These are phyloP conservation scores for Dothideomycetes sp. DNA, from an alignment of 2,329 filamentous ascomycete genomes.

Conservation along the genomic window DNA sequence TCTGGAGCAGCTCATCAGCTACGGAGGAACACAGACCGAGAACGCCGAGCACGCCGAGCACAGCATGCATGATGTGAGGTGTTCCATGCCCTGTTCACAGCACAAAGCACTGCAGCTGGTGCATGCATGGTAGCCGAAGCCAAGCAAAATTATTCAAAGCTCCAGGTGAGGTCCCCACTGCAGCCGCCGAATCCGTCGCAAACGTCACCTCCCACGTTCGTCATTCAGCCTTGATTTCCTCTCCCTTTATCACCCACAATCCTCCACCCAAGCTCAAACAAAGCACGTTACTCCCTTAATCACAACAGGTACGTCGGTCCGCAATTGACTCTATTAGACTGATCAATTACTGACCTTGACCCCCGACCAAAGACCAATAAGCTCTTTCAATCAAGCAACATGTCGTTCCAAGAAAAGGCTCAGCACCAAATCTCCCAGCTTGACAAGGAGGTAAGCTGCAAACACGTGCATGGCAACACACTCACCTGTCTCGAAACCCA, in stretches of 20 bases:
- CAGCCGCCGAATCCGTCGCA: no score
- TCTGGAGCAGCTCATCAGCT: not conserved
- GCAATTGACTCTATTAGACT: no score
- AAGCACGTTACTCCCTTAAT: not conserved
- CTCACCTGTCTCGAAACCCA: slow-evolving; percentile 14
- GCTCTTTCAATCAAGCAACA: slow-evolving; percentile 20
- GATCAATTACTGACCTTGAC: no score
- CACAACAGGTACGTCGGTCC: not conserved
- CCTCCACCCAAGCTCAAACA: not conserved
- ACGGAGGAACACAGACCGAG: no score
- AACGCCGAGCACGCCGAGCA: no score
- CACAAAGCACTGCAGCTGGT: no score
- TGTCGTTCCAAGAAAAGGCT: slow-evolving; percentile 68
- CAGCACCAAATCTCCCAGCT: slow-evolving; percentile 68
- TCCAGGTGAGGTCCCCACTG: no score
- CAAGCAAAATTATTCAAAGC: no score
- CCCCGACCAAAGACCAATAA: no score
- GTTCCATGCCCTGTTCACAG: no score
- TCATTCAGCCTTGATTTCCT: not conserved
- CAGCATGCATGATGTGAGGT: no score
- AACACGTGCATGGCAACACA: slow-evolving; percentile 3
- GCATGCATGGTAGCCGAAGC: no score
- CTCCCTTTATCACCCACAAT: not conserved
- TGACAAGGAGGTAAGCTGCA: slow-evolving; percentile 63
- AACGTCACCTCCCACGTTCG: not conserved